These are phyloP conservation scores for Schoenoplectus triqueter DNA, from an alignment of 202 grass and related monocot genomes.

Conservation along the genomic window DNA sequence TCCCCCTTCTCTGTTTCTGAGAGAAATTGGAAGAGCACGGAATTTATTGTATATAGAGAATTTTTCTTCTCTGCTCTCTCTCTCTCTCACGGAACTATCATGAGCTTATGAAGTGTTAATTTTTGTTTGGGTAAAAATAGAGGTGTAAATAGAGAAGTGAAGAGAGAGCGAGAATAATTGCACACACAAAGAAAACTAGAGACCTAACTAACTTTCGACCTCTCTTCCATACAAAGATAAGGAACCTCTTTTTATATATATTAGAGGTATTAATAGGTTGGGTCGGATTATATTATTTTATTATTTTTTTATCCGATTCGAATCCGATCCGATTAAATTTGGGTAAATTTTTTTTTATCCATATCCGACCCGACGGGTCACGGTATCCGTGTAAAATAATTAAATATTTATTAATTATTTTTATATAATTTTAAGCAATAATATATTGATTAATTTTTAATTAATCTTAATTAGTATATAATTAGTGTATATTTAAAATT, in stretches of 20 bases:
- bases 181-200: slow-evolving; percentile 37
- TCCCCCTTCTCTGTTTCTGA: not conserved
- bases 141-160: slow-evolving; percentile 30
- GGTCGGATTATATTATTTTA: no score
- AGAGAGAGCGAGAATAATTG: slow-evolving; percentile 18
- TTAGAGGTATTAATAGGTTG: no score
- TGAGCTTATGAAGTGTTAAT: slow-evolving; percentile 2
- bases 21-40: not conserved
- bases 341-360: no score
- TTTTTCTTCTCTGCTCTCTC: not conserved
- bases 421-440: no score
- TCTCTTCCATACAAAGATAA: slow-evolving; percentile 11
- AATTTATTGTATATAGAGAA: not conserved
- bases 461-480: no score
- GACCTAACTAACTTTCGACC: slow-evolving; percentile 24
- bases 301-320: no score
- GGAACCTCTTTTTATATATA: not conserved
- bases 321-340: no score
- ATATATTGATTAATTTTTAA: no score
- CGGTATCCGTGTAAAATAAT: no score
- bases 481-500: no score
- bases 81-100: not conserved
- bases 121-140: not conserved
- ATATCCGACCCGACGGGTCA: no score
- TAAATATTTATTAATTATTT: no score